phyloP scores from a whole-genome alignment of 1,284 basidiomycete species.

The Sanghuangporus baumii region DNA sequence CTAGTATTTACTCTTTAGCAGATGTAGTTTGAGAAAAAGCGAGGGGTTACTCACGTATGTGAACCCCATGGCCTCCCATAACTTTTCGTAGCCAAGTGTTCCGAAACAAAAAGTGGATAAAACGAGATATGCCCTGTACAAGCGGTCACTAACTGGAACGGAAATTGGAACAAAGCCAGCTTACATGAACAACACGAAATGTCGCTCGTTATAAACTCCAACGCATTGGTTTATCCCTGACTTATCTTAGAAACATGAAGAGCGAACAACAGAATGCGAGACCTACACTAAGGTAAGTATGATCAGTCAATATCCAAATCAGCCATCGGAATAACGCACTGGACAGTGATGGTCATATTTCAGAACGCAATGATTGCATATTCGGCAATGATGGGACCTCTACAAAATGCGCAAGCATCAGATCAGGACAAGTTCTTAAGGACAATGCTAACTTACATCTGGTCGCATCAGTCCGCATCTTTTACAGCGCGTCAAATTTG shows the following conservation, averaged over 20 bases:
- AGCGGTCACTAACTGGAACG: background rate
- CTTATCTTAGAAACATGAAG: background rate
- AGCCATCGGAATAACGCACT: constrained; percentile 39
- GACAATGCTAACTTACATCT: constrained; percentile 51
- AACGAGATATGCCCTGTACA: constrained; percentile 65
- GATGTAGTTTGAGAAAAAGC: constrained; percentile 4
- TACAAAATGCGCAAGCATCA: constrained; percentile 27
- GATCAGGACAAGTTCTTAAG: background rate
- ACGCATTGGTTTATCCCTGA: constrained; percentile 97
- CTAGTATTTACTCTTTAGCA: constrained; percentile 21
- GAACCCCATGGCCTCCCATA: constrained; percentile 56
- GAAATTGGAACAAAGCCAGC: constrained; percentile 24
- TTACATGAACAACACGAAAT: constrained; percentile 93
- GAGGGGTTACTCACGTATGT: constrained; percentile 27
- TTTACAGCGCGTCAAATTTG: constrained; percentile 54
- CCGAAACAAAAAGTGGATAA: constrained; percentile 54
- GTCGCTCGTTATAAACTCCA: constrained; percentile 91
- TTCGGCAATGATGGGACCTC: constrained; percentile 92
- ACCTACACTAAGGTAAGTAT: constrained; percentile 15
- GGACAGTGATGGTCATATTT: constrained; percentile 97
- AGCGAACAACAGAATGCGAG: constrained; percentile 4
- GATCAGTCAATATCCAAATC: background rate
- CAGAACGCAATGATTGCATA: constrained; percentile 88
- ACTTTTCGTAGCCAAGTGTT: constrained; percentile 51
- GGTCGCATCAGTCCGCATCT: constrained; percentile 73